Conservation (phyloP, 768 basidiomycete species). For the Mycena epipterygia region DNA sequence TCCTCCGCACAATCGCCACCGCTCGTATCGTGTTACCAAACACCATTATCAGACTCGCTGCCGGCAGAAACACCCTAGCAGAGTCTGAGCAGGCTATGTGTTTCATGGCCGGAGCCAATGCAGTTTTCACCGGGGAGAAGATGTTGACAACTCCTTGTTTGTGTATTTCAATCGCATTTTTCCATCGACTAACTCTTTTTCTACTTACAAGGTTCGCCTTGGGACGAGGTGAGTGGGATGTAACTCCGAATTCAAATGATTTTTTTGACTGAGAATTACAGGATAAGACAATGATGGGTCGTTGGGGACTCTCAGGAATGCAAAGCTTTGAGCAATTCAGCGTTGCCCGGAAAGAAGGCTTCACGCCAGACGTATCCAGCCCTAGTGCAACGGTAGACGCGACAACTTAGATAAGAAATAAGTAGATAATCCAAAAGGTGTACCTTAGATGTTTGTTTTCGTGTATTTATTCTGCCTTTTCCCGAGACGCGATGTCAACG, state of each 20-base stretch:
- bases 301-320: slow-evolving; percentile 96
- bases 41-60: slow-evolving; percentile 96
- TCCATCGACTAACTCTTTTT: slow-evolving; percentile 18
- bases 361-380: slow-evolving; percentile 35
- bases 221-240: slow-evolving; percentile 80
- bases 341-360: slow-evolving; percentile 68
- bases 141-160: slow-evolving; percentile 98
- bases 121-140: slow-evolving; percentile 97
- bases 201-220: slow-evolving; percentile 77
- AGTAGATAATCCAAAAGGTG: too few relatives aligned
- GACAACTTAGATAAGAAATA: slow-evolving; percentile 9
- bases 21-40: slow-evolving; percentile 92
- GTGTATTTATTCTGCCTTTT: slow-evolving; percentile 4
- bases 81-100: slow-evolving; percentile 98
- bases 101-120: slow-evolving; percentile 99
- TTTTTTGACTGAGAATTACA: slow-evolving; percentile 44
- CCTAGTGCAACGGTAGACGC: background rate
- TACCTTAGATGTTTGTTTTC: slow-evolving; percentile 13
- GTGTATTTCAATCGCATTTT: slow-evolving; percentile 45
- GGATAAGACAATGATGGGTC: slow-evolving; percentile 94
- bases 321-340: slow-evolving; percentile 84
- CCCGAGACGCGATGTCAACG: slow-evolving; percentile 17
- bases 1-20: slow-evolving; percentile 95
- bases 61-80: slow-evolving; percentile 88
- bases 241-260: background rate